Evolutionary conservation across 1,139 yeast genomes (phyloP).

Genomic region (Protomyces gravidus): DNA sequence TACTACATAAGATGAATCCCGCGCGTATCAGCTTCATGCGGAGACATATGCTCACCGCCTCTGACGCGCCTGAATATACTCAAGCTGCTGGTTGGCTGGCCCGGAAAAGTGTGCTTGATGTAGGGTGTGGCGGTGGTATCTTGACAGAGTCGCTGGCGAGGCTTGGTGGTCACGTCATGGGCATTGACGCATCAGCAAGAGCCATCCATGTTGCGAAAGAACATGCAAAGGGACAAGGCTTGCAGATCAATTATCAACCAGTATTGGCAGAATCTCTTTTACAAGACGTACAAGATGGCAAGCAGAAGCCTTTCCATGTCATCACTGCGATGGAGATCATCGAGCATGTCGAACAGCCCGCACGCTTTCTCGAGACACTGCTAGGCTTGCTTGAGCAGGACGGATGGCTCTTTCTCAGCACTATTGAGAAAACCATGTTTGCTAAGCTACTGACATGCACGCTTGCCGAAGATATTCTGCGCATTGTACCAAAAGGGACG

Average conservation of each 20-base stretch:
- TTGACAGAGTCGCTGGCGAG: constrained; percentile 83
- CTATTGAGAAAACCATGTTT: constrained; percentile 83
- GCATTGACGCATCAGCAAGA: constrained; percentile 79
- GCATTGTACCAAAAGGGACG: constrained; percentile 86
- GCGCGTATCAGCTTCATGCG: constrained; percentile 77
- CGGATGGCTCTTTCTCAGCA: constrained; percentile 81
- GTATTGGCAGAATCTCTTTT: constrained; percentile 53
- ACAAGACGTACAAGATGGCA: constrained; percentile 23
- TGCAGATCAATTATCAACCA: constrained; percentile 57
- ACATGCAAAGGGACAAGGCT: constrained; percentile 49
- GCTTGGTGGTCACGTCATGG: constrained; percentile 62
- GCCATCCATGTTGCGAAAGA: constrained; percentile 73
- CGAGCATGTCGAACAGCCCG: constrained; percentile 87
- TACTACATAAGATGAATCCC: constrained; percentile 89
- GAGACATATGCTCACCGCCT: constrained; percentile 4
- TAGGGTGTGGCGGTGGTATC: constrained; percentile 98
- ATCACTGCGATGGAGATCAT: constrained; percentile 91
- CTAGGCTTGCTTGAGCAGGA: constrained; percentile 65
- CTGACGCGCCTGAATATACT: constrained; percentile 37
- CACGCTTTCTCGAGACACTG: constrained; percentile 64
- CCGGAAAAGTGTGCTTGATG: constrained; percentile 64
- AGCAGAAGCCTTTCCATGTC: constrained; percentile 55
- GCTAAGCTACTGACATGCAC: constrained; percentile 92
- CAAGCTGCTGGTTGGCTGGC: constrained; percentile 27
- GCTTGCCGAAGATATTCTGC: constrained; percentile 75